phyloP scores from a whole-genome alignment of 306 rosid species.

The Cyclanthera cordifolia region DNA sequence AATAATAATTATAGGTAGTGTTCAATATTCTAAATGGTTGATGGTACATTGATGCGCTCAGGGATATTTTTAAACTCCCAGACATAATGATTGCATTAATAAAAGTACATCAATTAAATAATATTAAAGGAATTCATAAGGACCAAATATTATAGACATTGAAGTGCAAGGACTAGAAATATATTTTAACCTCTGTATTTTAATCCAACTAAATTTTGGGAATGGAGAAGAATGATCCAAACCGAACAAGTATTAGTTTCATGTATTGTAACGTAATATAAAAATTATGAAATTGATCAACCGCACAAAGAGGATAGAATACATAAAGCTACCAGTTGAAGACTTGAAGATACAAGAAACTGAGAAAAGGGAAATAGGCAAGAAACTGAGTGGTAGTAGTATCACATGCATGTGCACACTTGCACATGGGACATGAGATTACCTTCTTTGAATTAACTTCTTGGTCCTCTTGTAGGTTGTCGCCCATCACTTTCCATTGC shows the following conservation, averaged over 20 bases:
- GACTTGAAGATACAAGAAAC: neutral
- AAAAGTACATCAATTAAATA: neutral
- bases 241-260: slow-evolving; percentile 3
- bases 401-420: neutral
- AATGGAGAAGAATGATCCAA: neutral
- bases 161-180: neutral
- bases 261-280: neutral
- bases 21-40: neutral
- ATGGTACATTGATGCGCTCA: neutral
- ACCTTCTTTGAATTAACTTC: slow-evolving; percentile 87
- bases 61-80: neutral
- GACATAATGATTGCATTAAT: neutral
- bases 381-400: neutral
- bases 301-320: neutral
- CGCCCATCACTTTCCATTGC: slow-evolving; percentile 96
- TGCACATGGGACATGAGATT: slow-evolving; percentile 17
- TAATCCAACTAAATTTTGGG: neutral
- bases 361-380: neutral
- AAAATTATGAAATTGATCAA: neutral
- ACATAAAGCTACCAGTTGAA: neutral
- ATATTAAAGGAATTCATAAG: neutral
- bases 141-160: neutral
- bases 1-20: neutral
- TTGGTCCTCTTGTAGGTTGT: slow-evolving; percentile 72
- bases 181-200: neutral